Evolutionary conservation across 805 yeast genomes (phyloP), one percentile per base, ranked within the genome.

Genomic region (Kuraishia molischiana): DNA sequence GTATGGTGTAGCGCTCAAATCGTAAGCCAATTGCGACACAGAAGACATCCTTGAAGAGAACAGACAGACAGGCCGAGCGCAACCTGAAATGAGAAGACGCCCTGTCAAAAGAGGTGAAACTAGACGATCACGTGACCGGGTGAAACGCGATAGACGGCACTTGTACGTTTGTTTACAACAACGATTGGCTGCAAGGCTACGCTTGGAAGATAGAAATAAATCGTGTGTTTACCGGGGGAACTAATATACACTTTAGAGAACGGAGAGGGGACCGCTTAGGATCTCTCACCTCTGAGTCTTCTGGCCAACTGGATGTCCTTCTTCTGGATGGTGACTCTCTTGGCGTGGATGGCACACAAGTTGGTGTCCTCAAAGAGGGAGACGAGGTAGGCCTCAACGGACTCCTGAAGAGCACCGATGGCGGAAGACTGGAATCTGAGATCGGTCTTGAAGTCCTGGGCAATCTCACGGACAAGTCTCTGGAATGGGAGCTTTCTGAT

Each of bases 251-350:
- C 28, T 30, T 24, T 30, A 21, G 34, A 38, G 36, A 29, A 50
- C 29, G 34, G n/a, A n/a, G n/a, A n/a, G n/a, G n/a, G n/a, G n/a
- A n/a, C 33, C 35, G 46, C 44, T 61, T 77, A 84, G 51, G 90
- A 76, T 80, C 92, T 81, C 73, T 84, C 95, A 67, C 97, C 97
- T 72, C 97, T 82, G 64, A 90, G 79, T 74, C 97, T 84, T 74
- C 97, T 84, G 51, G 97, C 98, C 61, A 90, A 76, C 62, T 89
- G 95, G 64, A 90, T 85, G 67, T 90, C 98, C 72, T 89, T 89
- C 85, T 87, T 90, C 77, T 86, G 95, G 59, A 90, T 86, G 49
- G 98, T 90, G 53, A 90, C 97, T 72, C 98, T 83, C 80, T 92
- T 90, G 58, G 97, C 98, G 69, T 90, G 98, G 52, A 87, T 85